These are phyloP conservation scores for Diutina scorzettiae DNA, from an alignment of 1,139 yeast genomes.

Conservation along the genomic window DNA sequence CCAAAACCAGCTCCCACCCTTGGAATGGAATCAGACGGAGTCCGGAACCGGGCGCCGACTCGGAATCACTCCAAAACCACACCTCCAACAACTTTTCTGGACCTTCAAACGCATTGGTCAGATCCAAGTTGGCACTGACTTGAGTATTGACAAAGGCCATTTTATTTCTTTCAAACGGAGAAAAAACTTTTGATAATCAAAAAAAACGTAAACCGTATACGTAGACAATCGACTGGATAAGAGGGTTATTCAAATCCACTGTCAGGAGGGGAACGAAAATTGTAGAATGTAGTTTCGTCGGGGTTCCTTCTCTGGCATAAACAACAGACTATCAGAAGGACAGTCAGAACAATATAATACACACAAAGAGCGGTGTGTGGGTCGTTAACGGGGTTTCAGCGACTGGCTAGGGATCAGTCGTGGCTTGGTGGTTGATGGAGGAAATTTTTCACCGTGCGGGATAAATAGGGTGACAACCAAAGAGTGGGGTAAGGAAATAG, in stretches of 20 bases:
- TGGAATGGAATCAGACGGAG: conserved; percentile 55
- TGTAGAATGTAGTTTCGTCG: not conserved
- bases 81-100: conserved; percentile 89
- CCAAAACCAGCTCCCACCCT: conserved; percentile 64
- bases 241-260: not conserved
- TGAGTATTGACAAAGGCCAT: conserved; percentile 53
- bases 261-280: not conserved
- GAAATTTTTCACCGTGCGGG: no score
- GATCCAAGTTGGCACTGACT: conserved; percentile 68
- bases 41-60: conserved; percentile 25
- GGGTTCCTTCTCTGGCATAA: conserved; percentile 6
- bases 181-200: conserved; percentile 6
- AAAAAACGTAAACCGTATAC: conserved; percentile 5
- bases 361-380: no score
- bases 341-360: no score
- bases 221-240: not conserved
- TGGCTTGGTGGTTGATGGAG: no score
- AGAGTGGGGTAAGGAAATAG: no score
- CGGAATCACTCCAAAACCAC: conserved; percentile 55
- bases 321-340: no score
- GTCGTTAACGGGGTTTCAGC: no score
- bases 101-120: conserved; percentile 90
- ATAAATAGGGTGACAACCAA: no score
- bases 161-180: conserved; percentile 6
- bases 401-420: no score